phyloP scores from a whole-genome alignment of 345 rosid species.

The Syzygium jambos region DNA sequence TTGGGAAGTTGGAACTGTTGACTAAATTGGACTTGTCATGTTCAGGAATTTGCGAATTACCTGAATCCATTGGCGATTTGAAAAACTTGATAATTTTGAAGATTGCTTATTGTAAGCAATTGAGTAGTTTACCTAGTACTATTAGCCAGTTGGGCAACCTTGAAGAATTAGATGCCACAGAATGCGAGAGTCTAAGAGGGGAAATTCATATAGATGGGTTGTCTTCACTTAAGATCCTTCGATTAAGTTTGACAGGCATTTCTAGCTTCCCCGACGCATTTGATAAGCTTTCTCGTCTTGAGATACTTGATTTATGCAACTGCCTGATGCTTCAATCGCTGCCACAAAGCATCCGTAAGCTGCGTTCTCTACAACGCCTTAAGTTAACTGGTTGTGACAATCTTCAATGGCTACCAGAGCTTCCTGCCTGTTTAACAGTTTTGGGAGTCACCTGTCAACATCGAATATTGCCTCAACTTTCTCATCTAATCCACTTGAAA shows the following conservation, averaged over 20 bases:
- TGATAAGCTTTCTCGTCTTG: neutral
- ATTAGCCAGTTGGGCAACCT: neutral
- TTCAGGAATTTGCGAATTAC: neutral
- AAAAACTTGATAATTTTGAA: neutral
- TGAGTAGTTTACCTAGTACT: neutral
- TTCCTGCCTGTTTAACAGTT: fast-evolving
- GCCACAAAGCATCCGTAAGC: neutral
- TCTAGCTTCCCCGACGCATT: fast-evolving
- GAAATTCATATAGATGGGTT: neutral
- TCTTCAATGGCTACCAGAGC: neutral
- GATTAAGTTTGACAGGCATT: fast-evolving
- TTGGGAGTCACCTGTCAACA: fast-evolving
- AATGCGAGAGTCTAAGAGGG: neutral
- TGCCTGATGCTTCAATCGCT: neutral
- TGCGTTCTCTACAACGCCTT: neutral
- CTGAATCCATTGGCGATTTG: neutral
- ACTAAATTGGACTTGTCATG: neutral
- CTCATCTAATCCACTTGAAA: neutral
- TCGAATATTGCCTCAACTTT: neutral
- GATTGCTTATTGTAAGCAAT: fast-evolving
- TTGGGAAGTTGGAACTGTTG: neutral
- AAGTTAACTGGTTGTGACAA: fast-evolving
- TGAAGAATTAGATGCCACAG: neutral
- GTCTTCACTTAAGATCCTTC: neutral
- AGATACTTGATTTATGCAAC: fast-evolving